Evolutionary conservation across 805 yeast species (phyloP), one percentile per base, ranked within the genome.

Genomic region (Candida lessepsii): DNA sequence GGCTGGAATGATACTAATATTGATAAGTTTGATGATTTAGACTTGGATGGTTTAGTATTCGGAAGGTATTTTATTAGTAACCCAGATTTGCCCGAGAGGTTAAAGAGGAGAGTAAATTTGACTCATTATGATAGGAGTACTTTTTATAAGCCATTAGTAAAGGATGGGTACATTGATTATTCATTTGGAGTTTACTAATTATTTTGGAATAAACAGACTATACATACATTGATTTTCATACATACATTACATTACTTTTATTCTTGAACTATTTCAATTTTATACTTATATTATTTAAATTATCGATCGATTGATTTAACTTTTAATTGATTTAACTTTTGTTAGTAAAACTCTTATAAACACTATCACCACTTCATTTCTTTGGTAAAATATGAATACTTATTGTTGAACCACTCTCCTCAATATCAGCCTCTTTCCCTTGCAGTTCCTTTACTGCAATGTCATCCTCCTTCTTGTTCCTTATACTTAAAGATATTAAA

Each of bases 1-100:
- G 47, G 49, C 2, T 48, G 52, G 52, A 27, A 42, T 19, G 11
- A 15, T 11, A 23, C 20, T 10, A 45, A 45, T 20, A 15, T 35
- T 9, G 16, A 24, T 17, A 20, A 15, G 23, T 35, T 29, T 29
- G 33, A 37, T 18, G 14, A 13, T 2, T n/a, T 35, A 5, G 15
- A 25, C 3, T 10, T 40, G 5, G 44, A 40, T 21, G 44, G 36
- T 4, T 19, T 40, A 8, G 44, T 30, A 3, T 35, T 29, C 25
- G 44, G 44, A 14, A 35, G 44, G 24, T 30, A n/a, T 10, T 40
- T 40, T 24, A 29, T 40, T 5, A 35, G 39, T 26, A 40, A 40
- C 14, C 44, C 44, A 3, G 44, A 40, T 18, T 40, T 40, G 19
- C 40, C 40, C 2, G 14, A 29, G 8, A 29, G 37, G 19, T 25